A percentile compares a stretch with the other conserved stretches of the same genome.
Conservation (phyloP, 140 eudicot species). For the Anethum foeniculum region DNA sequence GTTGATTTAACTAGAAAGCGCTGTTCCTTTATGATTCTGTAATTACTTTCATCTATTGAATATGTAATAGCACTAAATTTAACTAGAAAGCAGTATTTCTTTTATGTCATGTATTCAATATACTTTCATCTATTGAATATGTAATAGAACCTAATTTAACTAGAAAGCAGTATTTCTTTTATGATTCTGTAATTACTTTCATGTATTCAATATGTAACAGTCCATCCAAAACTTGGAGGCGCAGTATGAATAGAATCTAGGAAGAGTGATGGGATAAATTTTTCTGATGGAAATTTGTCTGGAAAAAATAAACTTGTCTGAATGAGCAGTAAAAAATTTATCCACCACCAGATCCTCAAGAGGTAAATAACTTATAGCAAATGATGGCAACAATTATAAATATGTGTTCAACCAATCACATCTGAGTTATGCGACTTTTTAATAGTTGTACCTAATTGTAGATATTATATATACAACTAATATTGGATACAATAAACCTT, state of each 20-base stretch:
- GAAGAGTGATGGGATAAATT: neutral
- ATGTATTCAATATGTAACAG: neutral
- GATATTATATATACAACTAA: neutral
- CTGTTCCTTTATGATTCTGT: neutral
- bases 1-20: neutral
- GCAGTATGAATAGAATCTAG: neutral
- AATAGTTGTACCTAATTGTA: neutral
- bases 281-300: neutral
- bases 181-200: neutral
- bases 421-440: neutral
- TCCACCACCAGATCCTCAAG: neutral
- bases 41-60: neutral
- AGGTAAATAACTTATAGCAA: neutral
- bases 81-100: neutral
- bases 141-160: neutral
- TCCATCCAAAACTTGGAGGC: neutral
- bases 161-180: neutral
- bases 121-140: neutral
- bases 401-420: neutral
- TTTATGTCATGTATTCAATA: neutral
- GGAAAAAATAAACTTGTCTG: neutral
- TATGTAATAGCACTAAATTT: neutral
- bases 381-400: neutral
- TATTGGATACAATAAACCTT: neutral
- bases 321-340: neutral